These are phyloP conservation scores for Spergularia bocconei DNA, from an alignment of 148 eudicot species.

Conservation along the genomic window DNA sequence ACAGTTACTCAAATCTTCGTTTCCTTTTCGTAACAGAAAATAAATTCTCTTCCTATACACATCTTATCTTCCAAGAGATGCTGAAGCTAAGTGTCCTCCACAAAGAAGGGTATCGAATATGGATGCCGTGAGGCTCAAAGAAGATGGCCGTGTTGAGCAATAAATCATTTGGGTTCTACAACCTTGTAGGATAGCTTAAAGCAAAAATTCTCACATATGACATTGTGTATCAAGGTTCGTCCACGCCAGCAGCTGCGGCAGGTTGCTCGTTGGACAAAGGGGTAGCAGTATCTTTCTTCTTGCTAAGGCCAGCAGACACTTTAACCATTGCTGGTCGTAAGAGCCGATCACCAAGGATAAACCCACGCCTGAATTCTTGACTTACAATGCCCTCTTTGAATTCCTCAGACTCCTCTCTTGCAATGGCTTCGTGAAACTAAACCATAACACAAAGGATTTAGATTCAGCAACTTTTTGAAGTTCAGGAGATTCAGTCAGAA, in stretches of 20 bases:
- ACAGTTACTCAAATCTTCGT: too few species aligned
- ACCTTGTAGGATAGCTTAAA: not conserved
- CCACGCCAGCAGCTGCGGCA: slow-evolving; percentile 40
- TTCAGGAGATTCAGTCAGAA: too few species aligned
- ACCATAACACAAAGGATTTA: slow-evolving; percentile 18
- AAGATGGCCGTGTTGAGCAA: slow-evolving; percentile 3
- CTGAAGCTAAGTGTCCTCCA: not conserved
- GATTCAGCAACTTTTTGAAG: not conserved
- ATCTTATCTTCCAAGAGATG: not conserved
- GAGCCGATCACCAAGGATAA: slow-evolving; percentile 68
- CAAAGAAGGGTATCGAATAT: not conserved
- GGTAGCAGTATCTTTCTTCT: slow-evolving; percentile 29
- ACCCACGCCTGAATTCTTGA: slow-evolving; percentile 81
- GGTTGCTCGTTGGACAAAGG: slow-evolving; percentile 37
- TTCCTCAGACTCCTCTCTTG: slow-evolving; percentile 77
- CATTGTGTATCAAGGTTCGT: slow-evolving; percentile 28
- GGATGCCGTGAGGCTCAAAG: not conserved
- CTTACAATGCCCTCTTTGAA: slow-evolving; percentile 73
- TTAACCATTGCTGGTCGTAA: slow-evolving; percentile 90
- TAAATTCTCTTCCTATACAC: not conserved
- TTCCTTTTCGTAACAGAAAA: too few species aligned
- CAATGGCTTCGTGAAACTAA: slow-evolving; percentile 87
- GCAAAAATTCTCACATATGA: slow-evolving; percentile 1
- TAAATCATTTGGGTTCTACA: not conserved
- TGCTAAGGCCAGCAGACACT: slow-evolving; percentile 80